phyloP scores from a whole-genome alignment of 164 flowering plant genomes.

The Cinnamomum micranthum region DNA sequence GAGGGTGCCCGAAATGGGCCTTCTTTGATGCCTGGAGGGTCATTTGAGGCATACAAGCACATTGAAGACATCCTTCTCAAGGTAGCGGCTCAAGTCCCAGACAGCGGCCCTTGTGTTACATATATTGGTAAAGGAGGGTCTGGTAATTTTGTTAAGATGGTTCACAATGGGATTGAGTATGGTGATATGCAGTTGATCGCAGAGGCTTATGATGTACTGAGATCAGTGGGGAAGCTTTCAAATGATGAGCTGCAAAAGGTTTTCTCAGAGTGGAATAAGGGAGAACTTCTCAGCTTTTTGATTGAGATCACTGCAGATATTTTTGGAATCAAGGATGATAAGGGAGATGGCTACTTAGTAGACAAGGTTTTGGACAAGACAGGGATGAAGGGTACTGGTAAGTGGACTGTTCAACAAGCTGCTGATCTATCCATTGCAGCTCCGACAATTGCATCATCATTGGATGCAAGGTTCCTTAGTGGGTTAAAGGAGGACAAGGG shows the following conservation, averaged over 20 bases:
- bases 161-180: conserved; percentile 72
- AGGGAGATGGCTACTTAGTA: conserved; percentile 58
- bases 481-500: conserved; percentile 70
- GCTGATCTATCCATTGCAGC: conserved; percentile 73
- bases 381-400: conserved; percentile 73
- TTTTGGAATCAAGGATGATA: conserved; percentile 61
- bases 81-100: conserved; percentile 72
- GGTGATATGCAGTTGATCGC: conserved; percentile 77
- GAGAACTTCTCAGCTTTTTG: conserved; percentile 68
- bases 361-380: conserved; percentile 73
- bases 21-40: conserved; percentile 79
- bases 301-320: conserved; percentile 77
- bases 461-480: conserved; percentile 67
- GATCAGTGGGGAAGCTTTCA: conserved; percentile 63
- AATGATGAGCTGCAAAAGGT: conserved; percentile 52
- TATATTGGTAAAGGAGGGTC: conserved; percentile 70
- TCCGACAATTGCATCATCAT: conserved; percentile 62
- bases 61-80: conserved; percentile 66
- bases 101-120: conserved; percentile 71
- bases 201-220: conserved; percentile 71
- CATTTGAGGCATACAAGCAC: conserved; percentile 61
- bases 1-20: conserved; percentile 78
- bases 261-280: conserved; percentile 70
- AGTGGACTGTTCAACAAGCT: conserved; percentile 83
- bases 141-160: conserved; percentile 67